Conservation (phyloP, 108 stramenopile species). For the Ochromonas danica region DNA sequence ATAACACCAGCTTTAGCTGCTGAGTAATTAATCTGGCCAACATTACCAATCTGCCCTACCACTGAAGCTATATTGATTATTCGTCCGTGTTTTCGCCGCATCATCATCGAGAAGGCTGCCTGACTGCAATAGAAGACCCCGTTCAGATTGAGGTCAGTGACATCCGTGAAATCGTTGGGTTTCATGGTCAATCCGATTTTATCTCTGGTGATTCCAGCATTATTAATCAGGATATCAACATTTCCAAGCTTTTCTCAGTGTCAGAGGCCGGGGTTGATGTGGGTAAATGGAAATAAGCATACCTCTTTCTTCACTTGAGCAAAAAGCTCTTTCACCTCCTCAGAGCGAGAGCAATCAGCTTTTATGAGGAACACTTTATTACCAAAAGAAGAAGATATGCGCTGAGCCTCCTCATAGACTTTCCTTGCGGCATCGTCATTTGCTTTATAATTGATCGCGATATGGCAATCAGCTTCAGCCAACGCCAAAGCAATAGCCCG, state of each 20-base stretch:
- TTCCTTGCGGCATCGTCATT: slow-evolving; percentile 73
- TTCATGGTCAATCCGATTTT: slow-evolving; percentile 91
- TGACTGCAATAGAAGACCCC: slow-evolving; percentile 93
- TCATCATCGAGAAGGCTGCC: slow-evolving; percentile 76
- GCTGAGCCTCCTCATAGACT: slow-evolving; percentile 74
- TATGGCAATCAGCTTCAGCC: slow-evolving; percentile 70
- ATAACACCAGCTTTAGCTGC: slow-evolving; percentile 61
- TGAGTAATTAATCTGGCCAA: slow-evolving; percentile 59
- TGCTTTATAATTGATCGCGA: slow-evolving; percentile 88
- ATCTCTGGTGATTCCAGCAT: slow-evolving; percentile 84
- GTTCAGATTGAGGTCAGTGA: slow-evolving; percentile 87
- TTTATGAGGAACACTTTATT: not conserved
- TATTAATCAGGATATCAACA: slow-evolving; percentile 85
- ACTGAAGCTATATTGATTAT: slow-evolving; percentile 92
- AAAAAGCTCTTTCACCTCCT: slow-evolving; percentile 41
- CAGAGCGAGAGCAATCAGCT: not conserved
- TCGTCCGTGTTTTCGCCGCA: slow-evolving; percentile 82
- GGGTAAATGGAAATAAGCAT: slow-evolving; percentile 37
- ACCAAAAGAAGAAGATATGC: slow-evolving; percentile 60
- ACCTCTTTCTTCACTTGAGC: slow-evolving; percentile 25
- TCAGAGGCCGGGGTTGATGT: too few relatives aligned
- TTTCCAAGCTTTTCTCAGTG: slow-evolving; percentile 77
- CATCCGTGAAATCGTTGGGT: slow-evolving; percentile 81
- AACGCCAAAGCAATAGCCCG: slow-evolving; percentile 74
- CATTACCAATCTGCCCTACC: slow-evolving; percentile 92